phyloP scores from a whole-genome alignment of 2,329 filamentous ascomycete species.

The Neofusicoccum parvum region DNA sequence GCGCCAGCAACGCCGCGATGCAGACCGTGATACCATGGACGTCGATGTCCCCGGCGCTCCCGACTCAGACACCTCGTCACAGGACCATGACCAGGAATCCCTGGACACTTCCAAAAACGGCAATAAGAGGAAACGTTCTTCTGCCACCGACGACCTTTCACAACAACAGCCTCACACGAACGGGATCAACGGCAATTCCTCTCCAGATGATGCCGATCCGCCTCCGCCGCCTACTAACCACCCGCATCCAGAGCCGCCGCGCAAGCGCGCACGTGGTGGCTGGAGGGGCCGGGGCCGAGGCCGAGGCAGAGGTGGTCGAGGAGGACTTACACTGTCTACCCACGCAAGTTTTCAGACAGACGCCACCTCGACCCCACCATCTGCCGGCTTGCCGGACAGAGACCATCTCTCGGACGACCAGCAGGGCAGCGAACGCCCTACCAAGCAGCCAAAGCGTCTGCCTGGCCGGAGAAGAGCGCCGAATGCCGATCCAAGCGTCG shows the following conservation, averaged over 20 bases:
- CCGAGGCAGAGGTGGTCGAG: conserved; percentile 18
- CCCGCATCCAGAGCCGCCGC: conserved; percentile 14
- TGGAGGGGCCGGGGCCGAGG: conserved; percentile 13
- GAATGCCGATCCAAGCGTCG: conserved; percentile 49
- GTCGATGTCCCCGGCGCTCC: conserved; percentile 15
- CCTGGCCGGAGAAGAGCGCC: conserved; percentile 51
- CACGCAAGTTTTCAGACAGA: conserved; percentile 20
- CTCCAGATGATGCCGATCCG: conserved; percentile 2
- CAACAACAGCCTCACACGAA: conserved; percentile 2
- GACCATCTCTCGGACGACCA: conserved; percentile 24
- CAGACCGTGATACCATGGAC: conserved; percentile 3
- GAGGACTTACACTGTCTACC: conserved; percentile 1
- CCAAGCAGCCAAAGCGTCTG: conserved; percentile 40
- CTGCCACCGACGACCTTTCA: background rate
- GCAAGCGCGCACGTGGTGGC: conserved; percentile 13
- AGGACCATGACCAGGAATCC: conserved; percentile 19
- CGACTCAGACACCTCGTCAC: conserved; percentile 19
- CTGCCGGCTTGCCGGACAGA: conserved; percentile 36
- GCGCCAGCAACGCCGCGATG: conserved; percentile 2
- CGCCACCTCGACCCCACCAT: conserved; percentile 32
- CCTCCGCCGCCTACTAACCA: background rate
- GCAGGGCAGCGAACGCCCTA: conserved; percentile 35
- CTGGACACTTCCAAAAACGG: conserved; percentile 16
- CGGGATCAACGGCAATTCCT: conserved; percentile 9
- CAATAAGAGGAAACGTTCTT: conserved; percentile 21